phyloP scores from a whole-genome alignment of 139 green algal genomes.

The Chlamydomonas sp. region DNA sequence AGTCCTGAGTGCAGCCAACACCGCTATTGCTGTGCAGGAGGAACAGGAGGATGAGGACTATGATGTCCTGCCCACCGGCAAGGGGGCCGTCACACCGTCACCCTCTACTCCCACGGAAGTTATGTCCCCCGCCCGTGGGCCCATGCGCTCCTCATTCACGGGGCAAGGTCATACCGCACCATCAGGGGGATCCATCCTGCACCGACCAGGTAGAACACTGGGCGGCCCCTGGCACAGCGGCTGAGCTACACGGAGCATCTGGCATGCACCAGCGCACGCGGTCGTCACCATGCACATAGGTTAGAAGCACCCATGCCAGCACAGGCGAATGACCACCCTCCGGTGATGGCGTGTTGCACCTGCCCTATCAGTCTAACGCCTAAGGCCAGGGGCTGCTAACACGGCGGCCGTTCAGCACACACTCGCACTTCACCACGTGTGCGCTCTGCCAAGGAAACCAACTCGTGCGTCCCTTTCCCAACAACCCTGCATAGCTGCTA shows the following conservation, averaged over 20 bases:
- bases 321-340: no score
- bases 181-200: not conserved
- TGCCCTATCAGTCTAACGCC: no score
- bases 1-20: no score
- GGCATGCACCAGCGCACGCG: no score
- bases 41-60: constrained; percentile 54
- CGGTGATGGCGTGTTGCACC: no score
- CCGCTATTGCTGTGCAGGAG: not conserved
- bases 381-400: no score
- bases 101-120: constrained; percentile 10
- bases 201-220: not conserved
- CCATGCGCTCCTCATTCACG: constrained; percentile 3
- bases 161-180: not conserved
- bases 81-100: not conserved
- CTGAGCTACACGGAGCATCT: no score
- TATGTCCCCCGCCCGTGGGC: not conserved
- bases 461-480: not conserved
- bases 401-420: no score
- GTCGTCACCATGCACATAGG: no score
- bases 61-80: constrained; percentile 49
- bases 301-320: no score
- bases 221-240: no score
- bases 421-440: no score
- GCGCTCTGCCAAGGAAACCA: not conserved
- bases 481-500: not conserved